Conservation (phyloP, 2,329 filamentous ascomycete species). For the Diplodia mutila region DNA sequence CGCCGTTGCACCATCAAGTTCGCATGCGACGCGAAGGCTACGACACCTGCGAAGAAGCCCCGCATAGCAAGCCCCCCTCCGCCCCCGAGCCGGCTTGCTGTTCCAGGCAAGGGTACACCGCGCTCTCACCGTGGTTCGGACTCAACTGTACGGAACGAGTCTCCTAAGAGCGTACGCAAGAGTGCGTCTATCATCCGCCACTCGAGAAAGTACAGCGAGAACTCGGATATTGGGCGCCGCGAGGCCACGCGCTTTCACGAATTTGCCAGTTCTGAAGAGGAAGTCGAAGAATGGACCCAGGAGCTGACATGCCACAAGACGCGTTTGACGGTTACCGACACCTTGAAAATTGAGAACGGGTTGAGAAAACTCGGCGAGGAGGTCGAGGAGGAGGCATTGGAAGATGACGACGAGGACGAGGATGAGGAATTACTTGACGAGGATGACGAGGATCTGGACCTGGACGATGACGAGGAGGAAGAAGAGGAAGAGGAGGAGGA, state of each 20-base stretch:
- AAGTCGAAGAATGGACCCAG: conserved; percentile 86
- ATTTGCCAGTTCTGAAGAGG: conserved; percentile 79
- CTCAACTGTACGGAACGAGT: conserved; percentile 54
- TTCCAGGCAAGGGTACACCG: conserved; percentile 37
- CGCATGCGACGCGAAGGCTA: conserved; percentile 63
- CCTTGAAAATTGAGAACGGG: conserved; percentile 83
- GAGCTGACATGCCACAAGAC: conserved; percentile 65
- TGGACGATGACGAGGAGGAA: conserved; percentile 36
- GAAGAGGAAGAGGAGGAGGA: conserved; percentile 53
- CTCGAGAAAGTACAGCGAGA: conserved; percentile 40
- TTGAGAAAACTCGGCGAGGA: conserved; percentile 87
- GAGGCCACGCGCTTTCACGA: conserved; percentile 76
- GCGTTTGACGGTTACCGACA: conserved; percentile 87
- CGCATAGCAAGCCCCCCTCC: conserved; percentile 50
- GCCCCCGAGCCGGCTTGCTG: conserved; percentile 31
- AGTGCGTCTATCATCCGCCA: conserved; percentile 34
- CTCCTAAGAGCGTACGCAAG: conserved; percentile 50
- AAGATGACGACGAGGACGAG: conserved; percentile 69
- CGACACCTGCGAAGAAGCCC: conserved; percentile 36
- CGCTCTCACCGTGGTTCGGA: conserved; percentile 53
- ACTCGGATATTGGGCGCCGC: conserved; percentile 54
- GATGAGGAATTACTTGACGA: conserved; percentile 66
- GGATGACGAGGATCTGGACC: conserved; percentile 64
- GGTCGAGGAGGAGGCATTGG: conserved; percentile 83
- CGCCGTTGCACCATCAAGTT: conserved; percentile 73